Percentiles rank a stretch among this genome's conserved stretches.
Evolutionary conservation across 208 protist species (phyloP).

Genomic region (Trypanosoma lewisi): DNA sequence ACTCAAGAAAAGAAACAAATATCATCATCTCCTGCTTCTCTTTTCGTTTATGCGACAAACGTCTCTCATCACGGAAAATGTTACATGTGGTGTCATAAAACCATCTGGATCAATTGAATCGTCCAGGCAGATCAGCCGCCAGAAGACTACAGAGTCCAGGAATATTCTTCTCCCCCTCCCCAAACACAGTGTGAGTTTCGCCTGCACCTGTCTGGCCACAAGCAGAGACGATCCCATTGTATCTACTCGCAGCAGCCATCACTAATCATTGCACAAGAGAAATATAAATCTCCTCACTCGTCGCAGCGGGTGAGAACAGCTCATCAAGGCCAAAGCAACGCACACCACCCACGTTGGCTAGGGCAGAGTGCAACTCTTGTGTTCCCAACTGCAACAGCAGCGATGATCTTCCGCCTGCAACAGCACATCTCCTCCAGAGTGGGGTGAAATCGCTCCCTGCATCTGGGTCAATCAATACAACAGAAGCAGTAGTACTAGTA

Average conservation of each 20-base stretch:
- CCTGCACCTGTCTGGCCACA: constrained; percentile 59
- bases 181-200: constrained; percentile 60
- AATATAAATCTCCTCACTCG: constrained; percentile 40
- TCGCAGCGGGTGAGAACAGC: constrained; percentile 32
- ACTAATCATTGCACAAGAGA: constrained; percentile 32
- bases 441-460: background rate
- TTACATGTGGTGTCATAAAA: background rate
- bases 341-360: background rate
- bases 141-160: constrained; percentile 7
- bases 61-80: background rate
- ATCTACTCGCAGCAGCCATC: constrained; percentile 31
- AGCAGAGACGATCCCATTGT: constrained; percentile 53
- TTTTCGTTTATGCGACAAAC: background rate
- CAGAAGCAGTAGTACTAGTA: background rate
- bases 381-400: background rate
- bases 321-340: constrained; percentile 45
- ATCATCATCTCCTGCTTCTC: constrained; percentile 3
- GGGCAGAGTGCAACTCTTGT: background rate
- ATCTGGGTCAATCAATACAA: background rate
- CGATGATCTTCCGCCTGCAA: background rate
- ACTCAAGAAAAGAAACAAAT: constrained; percentile 52
- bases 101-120: constrained; percentile 22
- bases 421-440: background rate
- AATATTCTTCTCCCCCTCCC: constrained; percentile 34
- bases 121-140: background rate